Base-by-base conservation (phyloP, 164 flowering plant species). In the Saururus chinensis region DNA sequence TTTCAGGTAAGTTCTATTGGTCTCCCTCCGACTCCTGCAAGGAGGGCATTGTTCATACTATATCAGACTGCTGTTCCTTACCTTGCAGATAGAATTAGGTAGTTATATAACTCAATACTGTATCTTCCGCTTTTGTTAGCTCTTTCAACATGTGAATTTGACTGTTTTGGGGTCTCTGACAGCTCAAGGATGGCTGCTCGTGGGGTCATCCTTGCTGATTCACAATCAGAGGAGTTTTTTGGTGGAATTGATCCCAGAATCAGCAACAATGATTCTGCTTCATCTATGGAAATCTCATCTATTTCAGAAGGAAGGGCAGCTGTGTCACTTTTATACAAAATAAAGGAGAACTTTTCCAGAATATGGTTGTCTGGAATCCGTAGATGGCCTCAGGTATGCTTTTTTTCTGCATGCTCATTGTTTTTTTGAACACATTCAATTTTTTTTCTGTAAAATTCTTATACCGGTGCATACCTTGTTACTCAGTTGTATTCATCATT, bases 31-130 rank as follows among this genome's bases (percentile, higher is more conserved):
- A 95, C 92, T 42, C 96, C 96, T 20, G 97, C 99, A 40, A 83
- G 99, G 66, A 95, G 96, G 69, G 81, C 89, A 53, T 88, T 95
- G 60, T 95, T 87, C 73, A 85, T 95, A 66, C 61, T 95, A 14
- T 91, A 84, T 67, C 99, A 91, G 77, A 77, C 92, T 1, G 85
- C 92, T n/a, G 79, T 91, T 67, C 99, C 97, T 51, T 95, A 91
- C 70, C 81, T 95, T 69, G 97, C 97, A n/a, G 97, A 89, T 66
- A 84, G 95, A 79, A 76, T 86, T 64, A 95, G 99, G 99, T 89
- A 66, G 19, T 23, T 22, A 35, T 19, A 22, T 25, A 24, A 3
- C 58, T 48, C 16, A 21, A 22, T 56, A 21, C 19, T 51, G 20
- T 9, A 40, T 49, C 51, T 40, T 17, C 5, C 51, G 53, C 24